These are phyloP conservation scores for Ophiostoma novo-ulmi DNA, from an alignment of 2,329 filamentous ascomycete species.

Conservation along the genomic window DNA sequence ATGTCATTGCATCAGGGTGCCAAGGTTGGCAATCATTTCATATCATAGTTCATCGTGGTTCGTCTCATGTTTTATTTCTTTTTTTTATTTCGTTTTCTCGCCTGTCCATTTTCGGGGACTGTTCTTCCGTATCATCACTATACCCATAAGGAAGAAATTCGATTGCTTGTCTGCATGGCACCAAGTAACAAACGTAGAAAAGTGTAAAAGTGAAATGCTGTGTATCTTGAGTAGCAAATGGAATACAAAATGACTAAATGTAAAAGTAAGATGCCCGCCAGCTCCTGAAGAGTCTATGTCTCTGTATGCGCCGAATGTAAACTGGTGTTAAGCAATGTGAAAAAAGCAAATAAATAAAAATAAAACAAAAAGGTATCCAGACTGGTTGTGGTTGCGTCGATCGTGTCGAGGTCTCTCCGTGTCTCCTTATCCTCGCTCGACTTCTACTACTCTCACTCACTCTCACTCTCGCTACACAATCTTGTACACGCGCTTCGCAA, in stretches of 20 bases:
- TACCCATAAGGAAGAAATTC: background rate
- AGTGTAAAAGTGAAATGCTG: too few species aligned
- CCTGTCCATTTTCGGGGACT: background rate
- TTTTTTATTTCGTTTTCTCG: background rate
- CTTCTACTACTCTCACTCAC: background rate
- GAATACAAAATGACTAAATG: background rate
- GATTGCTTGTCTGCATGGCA: background rate
- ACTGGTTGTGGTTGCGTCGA: background rate
- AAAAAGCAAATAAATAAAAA: background rate
- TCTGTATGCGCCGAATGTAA: background rate
- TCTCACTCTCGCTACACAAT: constrained; percentile 52
- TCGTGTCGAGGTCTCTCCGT: background rate
- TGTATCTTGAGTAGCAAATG: background rate
- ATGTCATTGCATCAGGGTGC: background rate
- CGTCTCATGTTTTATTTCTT: background rate
- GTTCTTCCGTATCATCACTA: background rate
- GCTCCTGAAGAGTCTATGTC: background rate
- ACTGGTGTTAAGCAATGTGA: background rate
- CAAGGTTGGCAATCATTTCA: background rate
- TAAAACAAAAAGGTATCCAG: background rate
- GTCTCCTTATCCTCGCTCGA: background rate
- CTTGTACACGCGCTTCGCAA: constrained; percentile 77
- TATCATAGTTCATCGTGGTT: background rate
- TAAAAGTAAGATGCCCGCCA: background rate
- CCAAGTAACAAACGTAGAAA: too few species aligned